Evolutionary conservation across 2,329 filamentous ascomycete genomes (phyloP).

Genomic region (Epichloe sibirici): DNA sequence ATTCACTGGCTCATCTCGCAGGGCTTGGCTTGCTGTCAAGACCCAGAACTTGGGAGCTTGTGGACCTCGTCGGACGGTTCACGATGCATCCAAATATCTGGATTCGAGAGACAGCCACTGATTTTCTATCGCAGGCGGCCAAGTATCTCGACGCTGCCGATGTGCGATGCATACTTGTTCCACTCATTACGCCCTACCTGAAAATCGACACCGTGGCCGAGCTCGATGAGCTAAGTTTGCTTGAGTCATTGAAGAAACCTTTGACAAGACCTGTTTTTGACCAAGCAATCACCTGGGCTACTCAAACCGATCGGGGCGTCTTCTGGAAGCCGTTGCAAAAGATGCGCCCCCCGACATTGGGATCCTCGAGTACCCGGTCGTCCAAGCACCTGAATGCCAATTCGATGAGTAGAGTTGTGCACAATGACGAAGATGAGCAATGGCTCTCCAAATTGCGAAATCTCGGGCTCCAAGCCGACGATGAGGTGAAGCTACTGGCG

Average conservation of each 20-base stretch:
- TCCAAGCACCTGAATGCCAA: conserved; percentile 43
- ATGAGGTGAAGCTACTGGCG: conserved; percentile 80
- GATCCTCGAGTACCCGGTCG: conserved; percentile 42
- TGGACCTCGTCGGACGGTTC: conserved; percentile 73
- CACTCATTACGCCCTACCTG: conserved; percentile 69
- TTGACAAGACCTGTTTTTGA: conserved; percentile 72
- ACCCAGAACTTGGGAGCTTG: conserved; percentile 74
- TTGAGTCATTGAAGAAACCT: conserved; percentile 75
- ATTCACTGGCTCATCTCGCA: conserved; percentile 80
- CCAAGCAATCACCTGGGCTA: conserved; percentile 74
- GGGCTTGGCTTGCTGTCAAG: conserved; percentile 78
- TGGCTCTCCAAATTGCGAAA: conserved; percentile 82
- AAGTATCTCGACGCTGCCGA: conserved; percentile 69
- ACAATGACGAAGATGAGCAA: conserved; percentile 86
- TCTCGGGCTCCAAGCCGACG: conserved; percentile 67
- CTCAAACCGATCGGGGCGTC: conserved; percentile 63
- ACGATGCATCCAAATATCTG: conserved; percentile 90
- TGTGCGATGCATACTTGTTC: conserved; percentile 68
- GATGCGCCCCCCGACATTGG: conserved; percentile 52
- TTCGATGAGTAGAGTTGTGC: conserved; percentile 50
- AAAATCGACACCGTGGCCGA: conserved; percentile 56
- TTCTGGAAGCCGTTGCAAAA: conserved; percentile 78
- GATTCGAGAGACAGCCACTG: conserved; percentile 81
- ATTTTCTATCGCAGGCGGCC: conserved; percentile 69
- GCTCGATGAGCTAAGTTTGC: conserved; percentile 59